Percentiles rank a stretch among this genome's conserved stretches.
Evolutionary conservation across 2,329 filamentous ascomycete genomes (phyloP).

Genomic region (Aspergillus sp.): DNA sequence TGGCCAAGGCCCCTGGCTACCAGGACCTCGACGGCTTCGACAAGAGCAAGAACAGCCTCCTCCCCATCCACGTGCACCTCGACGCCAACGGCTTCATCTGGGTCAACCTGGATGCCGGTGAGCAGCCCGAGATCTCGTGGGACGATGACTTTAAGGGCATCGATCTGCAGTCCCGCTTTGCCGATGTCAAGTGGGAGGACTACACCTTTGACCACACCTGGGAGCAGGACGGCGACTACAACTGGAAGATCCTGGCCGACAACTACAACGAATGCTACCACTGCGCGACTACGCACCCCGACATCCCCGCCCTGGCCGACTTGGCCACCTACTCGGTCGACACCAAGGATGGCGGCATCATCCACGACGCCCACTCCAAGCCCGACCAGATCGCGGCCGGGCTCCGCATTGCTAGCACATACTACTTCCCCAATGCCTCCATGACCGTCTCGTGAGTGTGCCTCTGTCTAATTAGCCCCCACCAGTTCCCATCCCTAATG

Average conservation of each 20-base stretch:
- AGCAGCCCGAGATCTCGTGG: conserved; percentile 53
- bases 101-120: conserved; percentile 57
- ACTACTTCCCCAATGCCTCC: conserved; percentile 39
- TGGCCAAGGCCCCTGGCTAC: conserved; percentile 61
- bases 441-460: conserved; percentile 36
- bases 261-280: conserved; percentile 60
- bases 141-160: conserved; percentile 54
- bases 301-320: conserved; percentile 48
- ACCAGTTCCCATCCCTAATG: not conserved
- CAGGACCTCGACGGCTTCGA: conserved; percentile 59
- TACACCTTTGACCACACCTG: conserved; percentile 61
- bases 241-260: conserved; percentile 64
- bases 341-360: conserved; percentile 51
- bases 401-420: conserved; percentile 41
- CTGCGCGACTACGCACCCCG: conserved; percentile 25
- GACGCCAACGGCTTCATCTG: conserved; percentile 60
- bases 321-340: conserved; percentile 57
- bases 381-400: conserved; percentile 52
- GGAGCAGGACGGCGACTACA: conserved; percentile 60
- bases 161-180: conserved; percentile 50
- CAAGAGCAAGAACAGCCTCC: conserved; percentile 56
- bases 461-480: too few species aligned
- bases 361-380: conserved; percentile 50
- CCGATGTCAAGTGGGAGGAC: conserved; percentile 53
- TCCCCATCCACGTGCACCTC: conserved; percentile 57